Evolutionary conservation across 2,329 filamentous ascomycete species (phyloP), one percentile per base, ranked within the genome.

Genomic region (Epichloe gansuensis): DNA sequence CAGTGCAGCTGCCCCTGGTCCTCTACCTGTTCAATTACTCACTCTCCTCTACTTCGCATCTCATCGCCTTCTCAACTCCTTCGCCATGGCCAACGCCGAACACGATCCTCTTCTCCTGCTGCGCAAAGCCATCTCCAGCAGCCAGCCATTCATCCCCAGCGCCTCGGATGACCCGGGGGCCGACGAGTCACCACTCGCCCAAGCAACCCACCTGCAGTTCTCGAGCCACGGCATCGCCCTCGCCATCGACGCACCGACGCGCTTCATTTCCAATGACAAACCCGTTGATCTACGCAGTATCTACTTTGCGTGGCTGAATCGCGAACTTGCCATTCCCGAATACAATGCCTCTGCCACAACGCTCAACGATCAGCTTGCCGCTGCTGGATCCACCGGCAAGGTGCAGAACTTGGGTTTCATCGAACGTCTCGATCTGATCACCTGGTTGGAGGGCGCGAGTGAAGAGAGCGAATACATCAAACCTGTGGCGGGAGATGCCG

Each of bases 291-390:
- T 98, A 59, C 89, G 93, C 64, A 93, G 86, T 66, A 91, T 96
- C 69, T 96, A 91, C 74, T 95, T 97, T 65, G 89, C 89, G 52
- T 98, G 89, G 89, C 76, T 87, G 62, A 94, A 96, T 71, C 89
- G 89, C 67, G 91, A 97, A 71, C 82, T 85, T 51, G 82, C 85
- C 51, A 89, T 95, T 58, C 86, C 87, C 11, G 89, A 95, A 61
- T 97, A 97, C 76, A 93, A 96, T 68, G 81, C 85, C 27, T 84
- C 85, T 0, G 87, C 88, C 13, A 83, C 86, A 61, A 77, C 82
- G 59, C 76, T 97, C 52, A 95, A 95, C 65, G 83, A 87, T 49
- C 82, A 89, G 63, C 74, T 96, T 35, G 74, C 73, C 4, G 78
- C 77, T 11, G 74, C 73, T 1, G 81, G 78, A 17, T 74, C 75